Evolutionary conservation across 139 green algal species (phyloP).

Genomic region (Asterochloris sp.): DNA sequence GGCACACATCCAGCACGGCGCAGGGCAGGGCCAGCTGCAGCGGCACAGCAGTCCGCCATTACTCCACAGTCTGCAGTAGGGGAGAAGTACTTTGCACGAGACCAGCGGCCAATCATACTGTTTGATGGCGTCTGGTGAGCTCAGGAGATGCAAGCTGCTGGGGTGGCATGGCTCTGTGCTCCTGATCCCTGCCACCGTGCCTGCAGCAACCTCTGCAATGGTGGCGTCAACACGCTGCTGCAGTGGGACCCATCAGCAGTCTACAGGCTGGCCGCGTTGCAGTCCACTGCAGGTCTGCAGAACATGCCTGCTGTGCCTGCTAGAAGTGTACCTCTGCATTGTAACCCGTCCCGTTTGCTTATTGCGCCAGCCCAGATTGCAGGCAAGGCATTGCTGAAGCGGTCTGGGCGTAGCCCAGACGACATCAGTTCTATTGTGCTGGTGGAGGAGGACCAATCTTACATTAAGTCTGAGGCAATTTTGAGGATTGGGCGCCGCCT

Average conservation of each 20-base stretch:
- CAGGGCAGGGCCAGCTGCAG: neutral
- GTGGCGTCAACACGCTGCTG: conserved; percentile 79
- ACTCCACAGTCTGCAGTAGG: neutral
- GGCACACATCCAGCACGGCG: too few relatives aligned
- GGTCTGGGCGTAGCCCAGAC: conserved; percentile 54
- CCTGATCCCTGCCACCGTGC: neutral
- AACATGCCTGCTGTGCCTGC: neutral
- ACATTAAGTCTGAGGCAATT: conserved; percentile 61
- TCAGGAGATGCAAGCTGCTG: neutral
- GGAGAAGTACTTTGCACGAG: conserved; percentile 57
- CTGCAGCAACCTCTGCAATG: conserved; percentile 50
- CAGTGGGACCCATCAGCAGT: conserved; percentile 47
- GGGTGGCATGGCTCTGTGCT: neutral
- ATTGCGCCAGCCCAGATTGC: neutral
- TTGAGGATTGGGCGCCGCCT: conserved; percentile 56
- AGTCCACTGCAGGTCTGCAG: conserved; percentile 52
- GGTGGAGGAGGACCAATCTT: conserved; percentile 39
- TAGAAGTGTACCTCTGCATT: too few relatives aligned
- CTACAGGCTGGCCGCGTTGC: conserved; percentile 72
- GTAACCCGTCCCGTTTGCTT: too few relatives aligned
- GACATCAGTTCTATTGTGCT: conserved; percentile 87
- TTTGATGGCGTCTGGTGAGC: conserved; percentile 80
- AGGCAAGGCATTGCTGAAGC: conserved; percentile 45
- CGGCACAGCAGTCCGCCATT: neutral
- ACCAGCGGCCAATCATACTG: conserved; percentile 73